Percentiles rank a stretch among this genome's conserved stretches.
These are phyloP conservation scores for Penicillium cinerascens DNA, from an alignment of 495 filamentous ascomycete genomes.

Conservation along the genomic window DNA sequence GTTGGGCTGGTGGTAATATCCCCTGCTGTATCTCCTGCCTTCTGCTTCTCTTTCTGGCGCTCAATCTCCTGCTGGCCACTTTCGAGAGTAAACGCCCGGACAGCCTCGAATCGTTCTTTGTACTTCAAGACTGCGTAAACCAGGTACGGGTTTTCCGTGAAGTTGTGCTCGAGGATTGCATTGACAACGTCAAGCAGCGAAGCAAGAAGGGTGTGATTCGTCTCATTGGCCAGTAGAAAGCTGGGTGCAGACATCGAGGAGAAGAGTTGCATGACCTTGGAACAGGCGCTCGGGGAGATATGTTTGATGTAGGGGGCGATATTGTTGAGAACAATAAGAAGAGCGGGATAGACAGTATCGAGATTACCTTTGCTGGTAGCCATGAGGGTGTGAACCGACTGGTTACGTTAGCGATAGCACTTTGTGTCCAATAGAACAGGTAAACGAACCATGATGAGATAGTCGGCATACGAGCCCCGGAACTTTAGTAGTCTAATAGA, in stretches of 20 bases:
- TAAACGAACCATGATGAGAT: slow-evolving; percentile 68
- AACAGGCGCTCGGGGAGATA: slow-evolving; percentile 68
- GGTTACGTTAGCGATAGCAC: slow-evolving; percentile 30
- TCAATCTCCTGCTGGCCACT: slow-evolving; percentile 92
- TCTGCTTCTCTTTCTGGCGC: slow-evolving; percentile 66
- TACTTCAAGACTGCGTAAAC: slow-evolving; percentile 78
- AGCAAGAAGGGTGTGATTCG: slow-evolving; percentile 76
- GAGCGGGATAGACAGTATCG: slow-evolving; percentile 86
- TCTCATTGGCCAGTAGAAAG: slow-evolving; percentile 94
- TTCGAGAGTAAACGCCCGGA: slow-evolving; percentile 92
- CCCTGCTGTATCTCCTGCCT: slow-evolving; percentile 52
- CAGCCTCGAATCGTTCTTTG: slow-evolving; percentile 78
- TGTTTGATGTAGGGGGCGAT: slow-evolving; percentile 78
- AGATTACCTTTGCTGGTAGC: slow-evolving; percentile 89
- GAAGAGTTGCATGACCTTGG: slow-evolving; percentile 85
- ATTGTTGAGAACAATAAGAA: slow-evolving; percentile 91
- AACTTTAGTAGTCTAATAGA: slow-evolving; percentile 80
- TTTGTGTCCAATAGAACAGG: background rate
- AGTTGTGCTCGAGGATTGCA: slow-evolving; percentile 88
- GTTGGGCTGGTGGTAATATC: slow-evolving; percentile 35
- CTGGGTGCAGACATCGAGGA: slow-evolving; percentile 91
- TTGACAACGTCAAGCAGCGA: slow-evolving; percentile 90
- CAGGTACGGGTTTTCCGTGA: slow-evolving; percentile 80
- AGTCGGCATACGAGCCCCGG: slow-evolving; percentile 89
- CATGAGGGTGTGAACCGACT: slow-evolving; percentile 93